Conservation (phyloP, 192 early-diverging fungal species). For the Coemansia sp. region DNA sequence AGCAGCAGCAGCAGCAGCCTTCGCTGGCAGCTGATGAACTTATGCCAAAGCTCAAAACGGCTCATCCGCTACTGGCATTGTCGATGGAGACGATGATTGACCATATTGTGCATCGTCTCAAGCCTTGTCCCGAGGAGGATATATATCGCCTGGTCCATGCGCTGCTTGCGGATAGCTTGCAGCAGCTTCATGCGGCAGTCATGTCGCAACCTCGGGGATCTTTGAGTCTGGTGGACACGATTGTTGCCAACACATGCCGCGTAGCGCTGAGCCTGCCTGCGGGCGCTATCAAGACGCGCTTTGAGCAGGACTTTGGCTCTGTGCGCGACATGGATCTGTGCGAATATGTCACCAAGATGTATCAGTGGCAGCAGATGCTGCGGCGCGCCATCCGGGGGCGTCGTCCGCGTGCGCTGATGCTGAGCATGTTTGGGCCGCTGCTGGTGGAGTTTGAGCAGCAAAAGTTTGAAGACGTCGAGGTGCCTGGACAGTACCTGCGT, state of each 20-base stretch:
- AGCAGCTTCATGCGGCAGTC: constrained; percentile 56
- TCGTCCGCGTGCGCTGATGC: constrained; percentile 76
- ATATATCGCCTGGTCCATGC: constrained; percentile 95
- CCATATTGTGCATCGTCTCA: constrained; percentile 91
- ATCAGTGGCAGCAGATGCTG: constrained; percentile 93
- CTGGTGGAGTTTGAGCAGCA: constrained; percentile 98
- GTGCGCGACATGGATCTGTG: constrained; percentile 76
- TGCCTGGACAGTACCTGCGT: constrained; percentile 95
- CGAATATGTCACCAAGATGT: constrained; percentile 81
- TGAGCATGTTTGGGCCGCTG: constrained; percentile 88
- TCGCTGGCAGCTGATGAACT: constrained; percentile 79
- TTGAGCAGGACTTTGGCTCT: constrained; percentile 91
- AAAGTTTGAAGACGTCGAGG: constrained; percentile 98
- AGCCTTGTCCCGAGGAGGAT: constrained; percentile 95
- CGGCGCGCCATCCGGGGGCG: constrained; percentile 81
- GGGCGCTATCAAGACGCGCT: constrained; percentile 65
- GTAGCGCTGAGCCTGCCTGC: constrained; percentile 87
- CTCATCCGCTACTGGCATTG: constrained; percentile 87
- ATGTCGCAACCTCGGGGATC: constrained; percentile 24
- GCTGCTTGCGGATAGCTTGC: constrained; percentile 85
- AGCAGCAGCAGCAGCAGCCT: constrained; percentile 12
- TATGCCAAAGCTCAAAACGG: constrained; percentile 92
- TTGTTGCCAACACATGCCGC: constrained; percentile 68
- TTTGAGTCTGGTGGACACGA: constrained; percentile 30
- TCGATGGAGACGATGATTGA: constrained; percentile 99